Conservation (phyloP, 2,329 filamentous ascomycete genomes). For the Macrophomina pseudophaseolina region DNA sequence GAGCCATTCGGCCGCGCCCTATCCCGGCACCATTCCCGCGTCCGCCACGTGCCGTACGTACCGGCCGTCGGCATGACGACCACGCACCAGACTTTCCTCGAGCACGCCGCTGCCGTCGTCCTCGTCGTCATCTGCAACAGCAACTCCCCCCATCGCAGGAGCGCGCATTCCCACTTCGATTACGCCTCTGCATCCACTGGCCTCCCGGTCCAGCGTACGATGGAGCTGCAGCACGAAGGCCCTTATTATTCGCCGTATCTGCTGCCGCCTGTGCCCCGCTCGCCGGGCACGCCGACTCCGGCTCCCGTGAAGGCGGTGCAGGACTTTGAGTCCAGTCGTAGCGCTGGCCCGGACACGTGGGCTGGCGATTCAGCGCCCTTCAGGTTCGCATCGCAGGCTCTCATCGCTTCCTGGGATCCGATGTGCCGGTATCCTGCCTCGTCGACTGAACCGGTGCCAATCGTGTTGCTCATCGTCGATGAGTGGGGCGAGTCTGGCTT, state of each 20-base stretch:
- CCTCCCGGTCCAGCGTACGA: background rate
- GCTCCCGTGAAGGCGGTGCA: background rate
- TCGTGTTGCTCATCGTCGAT: conserved; percentile 14
- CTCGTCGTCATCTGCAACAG: conserved; percentile 53
- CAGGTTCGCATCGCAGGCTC: background rate
- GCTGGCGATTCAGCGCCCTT: background rate
- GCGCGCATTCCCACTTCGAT: background rate
- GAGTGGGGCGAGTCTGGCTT: conserved; percentile 6
- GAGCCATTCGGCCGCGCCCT: conserved; percentile 71
- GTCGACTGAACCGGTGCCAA: background rate
- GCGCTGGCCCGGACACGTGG: background rate
- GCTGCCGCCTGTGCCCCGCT: background rate
- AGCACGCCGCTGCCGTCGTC: conserved; percentile 63
- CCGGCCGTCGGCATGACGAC: conserved; percentile 67
- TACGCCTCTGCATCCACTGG: background rate
- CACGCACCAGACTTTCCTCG: conserved; percentile 67
- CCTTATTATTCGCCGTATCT: background rate
- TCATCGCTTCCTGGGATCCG: background rate
- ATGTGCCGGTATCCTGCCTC: no score
- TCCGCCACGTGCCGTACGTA: conserved; percentile 76
- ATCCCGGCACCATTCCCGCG: conserved; percentile 61
- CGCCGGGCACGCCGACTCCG: background rate
- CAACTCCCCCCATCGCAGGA: no score
- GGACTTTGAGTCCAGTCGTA: background rate
- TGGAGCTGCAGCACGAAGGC: background rate